Evolutionary conservation across 768 basidiomycete species (phyloP), one percentile per base, ranked within the genome.

Genomic region (Cytidiella melzeri): DNA sequence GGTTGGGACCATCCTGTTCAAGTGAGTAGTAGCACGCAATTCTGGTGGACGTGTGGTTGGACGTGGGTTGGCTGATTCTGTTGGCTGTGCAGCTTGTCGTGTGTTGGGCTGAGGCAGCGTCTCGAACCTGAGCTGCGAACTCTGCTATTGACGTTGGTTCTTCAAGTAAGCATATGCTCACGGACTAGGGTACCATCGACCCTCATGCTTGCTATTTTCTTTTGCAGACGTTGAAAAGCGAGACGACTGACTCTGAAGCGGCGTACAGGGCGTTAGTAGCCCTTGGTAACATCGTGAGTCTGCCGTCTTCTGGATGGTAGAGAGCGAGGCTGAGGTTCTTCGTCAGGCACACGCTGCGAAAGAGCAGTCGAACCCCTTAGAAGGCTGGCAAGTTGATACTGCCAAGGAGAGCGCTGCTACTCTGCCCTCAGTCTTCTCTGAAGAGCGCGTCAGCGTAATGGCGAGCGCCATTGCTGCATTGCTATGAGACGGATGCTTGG

Each of bases 1-100:
- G 0, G 61, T 93, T 41, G 83, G 87, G 3, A 94, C 93, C 0
- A 68, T 93, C 28, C 66, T 89, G 26, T 83, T 97, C 69, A 98
- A 98, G 95, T 98, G 57, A 58, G 87, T 74, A 18, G 20, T 15
- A n/a, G 30, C 27, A n/a, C 47, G 13, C 21, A 23, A 24, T 34
- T 39, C 25, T 34, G 2, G n/a, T 23, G 19, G 4, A 10, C 46
- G 36, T 9, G 23, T 15, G 18, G n/a, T n/a, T n/a, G n/a, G n/a
- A 9, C 7, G 23, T 40, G 37, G 36, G 37, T 26, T 47, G 13
- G 34, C 20, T 41, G 18, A 26, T 28, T 23, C 45, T 41, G 5
- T 25, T 41, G 20, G 25, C 39, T 21, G 20, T 7, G n/a, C 49
- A 89, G 87, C 60, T 66, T 84, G 49, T 89, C 87, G 2, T 87